Conservation (phyloP, 495 filamentous ascomycete species). For the Neurospora pannonica region DNA sequence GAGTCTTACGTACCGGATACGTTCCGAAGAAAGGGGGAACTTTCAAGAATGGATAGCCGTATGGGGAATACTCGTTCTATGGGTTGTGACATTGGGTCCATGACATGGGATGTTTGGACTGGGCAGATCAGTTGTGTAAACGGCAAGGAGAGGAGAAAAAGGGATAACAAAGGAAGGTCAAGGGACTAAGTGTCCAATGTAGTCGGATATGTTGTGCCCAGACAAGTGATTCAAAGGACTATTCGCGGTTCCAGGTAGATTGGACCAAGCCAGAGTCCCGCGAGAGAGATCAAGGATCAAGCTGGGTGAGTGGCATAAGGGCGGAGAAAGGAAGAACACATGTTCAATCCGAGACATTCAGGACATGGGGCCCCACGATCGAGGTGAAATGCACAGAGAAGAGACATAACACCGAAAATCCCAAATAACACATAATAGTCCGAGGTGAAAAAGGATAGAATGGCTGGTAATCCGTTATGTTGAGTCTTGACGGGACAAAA, state of each 20-base stretch:
- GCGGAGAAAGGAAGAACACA: background rate
- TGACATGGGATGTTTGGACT: slow-evolving; percentile 1
- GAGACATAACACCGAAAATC: background rate
- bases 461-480: background rate
- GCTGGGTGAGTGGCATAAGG: background rate
- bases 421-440: background rate
- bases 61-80: slow-evolving; percentile 18
- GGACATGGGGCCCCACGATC: background rate
- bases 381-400: background rate
- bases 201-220: background rate
- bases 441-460: background rate
- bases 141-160: background rate
- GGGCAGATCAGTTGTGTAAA: background rate
- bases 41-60: slow-evolving; percentile 16
- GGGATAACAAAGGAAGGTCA: background rate
- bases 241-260: background rate
- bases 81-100: slow-evolving; percentile 1
- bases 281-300: background rate
- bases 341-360: background rate
- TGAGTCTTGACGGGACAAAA: background rate
- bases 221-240: background rate
- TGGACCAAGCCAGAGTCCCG: background rate
- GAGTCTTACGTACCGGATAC: slow-evolving; percentile 1
- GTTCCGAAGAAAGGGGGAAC: slow-evolving; percentile 13
- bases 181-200: background rate